Base-by-base conservation (phyloP, 352 stramenopile species). In the Pythium rhizo-oryzae region DNA sequence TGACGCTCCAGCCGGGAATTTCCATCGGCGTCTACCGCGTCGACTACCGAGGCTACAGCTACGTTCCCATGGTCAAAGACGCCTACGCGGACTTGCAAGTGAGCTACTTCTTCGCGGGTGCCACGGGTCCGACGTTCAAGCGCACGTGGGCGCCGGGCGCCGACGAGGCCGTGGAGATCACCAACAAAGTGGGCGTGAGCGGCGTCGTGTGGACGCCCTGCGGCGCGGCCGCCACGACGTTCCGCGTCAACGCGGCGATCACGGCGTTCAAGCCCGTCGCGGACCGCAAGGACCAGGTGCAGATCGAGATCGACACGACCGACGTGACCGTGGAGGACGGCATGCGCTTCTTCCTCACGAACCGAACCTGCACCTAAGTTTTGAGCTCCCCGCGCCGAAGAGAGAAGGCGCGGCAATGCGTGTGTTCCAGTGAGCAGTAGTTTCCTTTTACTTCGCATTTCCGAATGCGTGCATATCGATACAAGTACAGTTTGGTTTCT, bases 21-120 rank as follows among this genome's bases (percentile, higher is more conserved):
- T 69, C 74, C 4, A 72, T 81, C 41, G 74, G 67, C 35, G 67
- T 81, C 46, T 79, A 72, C 65, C 60, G 63, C 18, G 58, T 72
- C 7, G 74, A 78, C 65, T 81, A 81, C 62, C 71, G 68, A 6
- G 74, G 74, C 2, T 72, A 76, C 65, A 62, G 44, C 25, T 81
- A 72, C 62, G 74, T 81, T 0, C 74, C 74, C 1, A 49, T n/a
- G 15, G 19, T 54, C 1, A 7, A 28, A 3, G 47, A 19, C 30
- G 58, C 71, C n/a, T 75, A 56, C 39, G 51, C 51, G 21, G 62
- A 78, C 37, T 74, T 81, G 58, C 49, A 62, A 25, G 62, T 62
- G 9, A 59, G 19, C 11, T 79, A 79, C 51, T 81, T 79, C 44
- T 79, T 81, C 23, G 61, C 74, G 1, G 68, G 65, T 21, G 50